Conservation (phyloP, 371 early-diverging fungal genomes). For the Zychaea mexicana region DNA sequence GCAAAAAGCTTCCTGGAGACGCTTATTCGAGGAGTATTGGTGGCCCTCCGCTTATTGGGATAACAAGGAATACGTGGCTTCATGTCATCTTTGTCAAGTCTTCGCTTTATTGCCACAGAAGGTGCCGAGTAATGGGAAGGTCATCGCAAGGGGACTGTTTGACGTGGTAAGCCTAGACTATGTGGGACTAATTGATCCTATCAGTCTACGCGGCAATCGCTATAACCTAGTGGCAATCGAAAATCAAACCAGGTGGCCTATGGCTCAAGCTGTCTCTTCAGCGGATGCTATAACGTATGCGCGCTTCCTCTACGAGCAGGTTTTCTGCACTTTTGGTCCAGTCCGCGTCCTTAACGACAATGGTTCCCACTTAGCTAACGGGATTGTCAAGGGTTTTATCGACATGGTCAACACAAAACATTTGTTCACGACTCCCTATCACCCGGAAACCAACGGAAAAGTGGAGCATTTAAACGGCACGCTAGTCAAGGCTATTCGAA, state of each 20-base stretch:
- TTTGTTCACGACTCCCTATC: conserved; percentile 1
- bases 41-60: conserved; percentile 8
- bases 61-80: not conserved
- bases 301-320: not conserved
- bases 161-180: conserved; percentile 5
- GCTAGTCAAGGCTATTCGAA: not conserved
- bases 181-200: conserved; percentile 6
- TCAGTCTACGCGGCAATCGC: not conserved
- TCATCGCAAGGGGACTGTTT: not conserved
- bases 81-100: not conserved
- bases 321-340: conserved; percentile 9
- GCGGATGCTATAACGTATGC: not conserved
- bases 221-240: conserved; percentile 2
- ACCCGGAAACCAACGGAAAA: conserved; percentile 2
- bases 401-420: conserved; percentile 1
- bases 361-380: not conserved
- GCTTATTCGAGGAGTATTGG: conserved; percentile 5
- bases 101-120: not conserved
- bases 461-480: conserved; percentile 6
- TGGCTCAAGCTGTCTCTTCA: not conserved
- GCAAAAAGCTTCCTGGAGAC: not conserved
- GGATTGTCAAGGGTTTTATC: not conserved
- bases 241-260: not conserved
- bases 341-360: conserved; percentile 3
- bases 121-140: no score